phyloP scores from a whole-genome alignment of 192 early-diverging fungal species.

The Coemansia sp. region DNA sequence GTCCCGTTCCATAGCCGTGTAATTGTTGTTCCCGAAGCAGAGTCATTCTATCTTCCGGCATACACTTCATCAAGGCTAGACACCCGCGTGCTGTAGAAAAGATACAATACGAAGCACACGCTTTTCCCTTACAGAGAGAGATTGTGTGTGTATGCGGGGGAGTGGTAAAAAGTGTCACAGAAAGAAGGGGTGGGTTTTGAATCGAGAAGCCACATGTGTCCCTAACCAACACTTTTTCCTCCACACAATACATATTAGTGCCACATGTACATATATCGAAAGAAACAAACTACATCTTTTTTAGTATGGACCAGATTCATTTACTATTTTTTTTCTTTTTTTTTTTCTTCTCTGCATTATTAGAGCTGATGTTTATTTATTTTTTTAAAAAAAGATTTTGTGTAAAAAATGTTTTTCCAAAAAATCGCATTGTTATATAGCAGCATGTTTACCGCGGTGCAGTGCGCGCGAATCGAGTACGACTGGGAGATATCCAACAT shows the following conservation, averaged over 20 bases:
- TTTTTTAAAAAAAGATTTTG: not conserved
- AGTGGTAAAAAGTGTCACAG: too few relatives aligned
- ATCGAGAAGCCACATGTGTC: too few relatives aligned
- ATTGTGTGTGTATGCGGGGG: not conserved
- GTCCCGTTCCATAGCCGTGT: conserved; percentile 37
- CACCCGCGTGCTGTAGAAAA: conserved; percentile 24
- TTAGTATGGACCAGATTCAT: too few relatives aligned
- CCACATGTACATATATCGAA: not conserved
- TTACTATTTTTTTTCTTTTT: not conserved
- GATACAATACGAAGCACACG: not conserved
- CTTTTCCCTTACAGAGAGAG: too few relatives aligned
- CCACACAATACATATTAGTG: too few relatives aligned
- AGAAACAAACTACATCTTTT: too few relatives aligned
- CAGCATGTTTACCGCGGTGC: not conserved
- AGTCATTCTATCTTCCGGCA: conserved; percentile 35
- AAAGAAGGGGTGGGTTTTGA: too few relatives aligned
- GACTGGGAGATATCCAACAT: conserved; percentile 66
- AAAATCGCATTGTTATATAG: not conserved
- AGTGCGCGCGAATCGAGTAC: conserved; percentile 47
- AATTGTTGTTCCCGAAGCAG: conserved; percentile 34
- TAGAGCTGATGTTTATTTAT: not conserved
- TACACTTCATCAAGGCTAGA: conserved; percentile 32
- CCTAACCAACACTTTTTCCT: too few relatives aligned
- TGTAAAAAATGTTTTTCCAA: not conserved
- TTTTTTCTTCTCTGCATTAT: not conserved